Evolutionary conservation across 768 basidiomycete species (phyloP).

Genomic region (Jaapia argillacea): DNA sequence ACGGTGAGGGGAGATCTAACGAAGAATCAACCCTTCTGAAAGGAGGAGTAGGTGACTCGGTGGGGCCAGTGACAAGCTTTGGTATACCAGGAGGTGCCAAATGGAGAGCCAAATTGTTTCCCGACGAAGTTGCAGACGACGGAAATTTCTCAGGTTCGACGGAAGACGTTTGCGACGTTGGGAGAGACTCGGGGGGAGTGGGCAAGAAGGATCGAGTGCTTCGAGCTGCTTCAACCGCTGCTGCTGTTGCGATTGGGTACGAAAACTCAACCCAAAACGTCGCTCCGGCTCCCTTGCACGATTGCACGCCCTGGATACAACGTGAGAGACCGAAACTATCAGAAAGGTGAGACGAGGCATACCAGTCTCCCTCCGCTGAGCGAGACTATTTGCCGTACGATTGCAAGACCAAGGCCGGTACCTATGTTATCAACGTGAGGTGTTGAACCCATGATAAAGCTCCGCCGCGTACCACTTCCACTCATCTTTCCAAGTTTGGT

Average conservation of each 20-base stretch:
- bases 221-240: background rate
- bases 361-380: slow-evolving; percentile 30
- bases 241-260: background rate
- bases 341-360: too few relatives aligned
- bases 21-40: background rate
- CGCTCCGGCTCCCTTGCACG: background rate
- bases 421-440: slow-evolving; percentile 23
- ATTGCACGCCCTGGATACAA: too few relatives aligned
- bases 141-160: background rate
- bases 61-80: too few relatives aligned
- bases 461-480: too few relatives aligned
- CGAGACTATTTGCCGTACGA: slow-evolving; percentile 33
- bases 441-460: slow-evolving; percentile 6
- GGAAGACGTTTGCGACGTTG: background rate
- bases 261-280: background rate
- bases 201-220: background rate
- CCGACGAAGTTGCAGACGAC: background rate
- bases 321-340: too few relatives aligned
- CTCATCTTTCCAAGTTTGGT: slow-evolving; percentile 29
- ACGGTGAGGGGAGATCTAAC: background rate
- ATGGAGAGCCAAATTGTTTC: background rate
- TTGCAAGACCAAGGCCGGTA: slow-evolving; percentile 33
- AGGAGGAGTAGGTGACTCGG: background rate
- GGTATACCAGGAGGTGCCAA: background rate
- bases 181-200: background rate